Percentiles rank a stretch among this genome's conserved stretches.
Evolutionary conservation across 805 yeast species (phyloP).

Genomic region (Candida golubevii): DNA sequence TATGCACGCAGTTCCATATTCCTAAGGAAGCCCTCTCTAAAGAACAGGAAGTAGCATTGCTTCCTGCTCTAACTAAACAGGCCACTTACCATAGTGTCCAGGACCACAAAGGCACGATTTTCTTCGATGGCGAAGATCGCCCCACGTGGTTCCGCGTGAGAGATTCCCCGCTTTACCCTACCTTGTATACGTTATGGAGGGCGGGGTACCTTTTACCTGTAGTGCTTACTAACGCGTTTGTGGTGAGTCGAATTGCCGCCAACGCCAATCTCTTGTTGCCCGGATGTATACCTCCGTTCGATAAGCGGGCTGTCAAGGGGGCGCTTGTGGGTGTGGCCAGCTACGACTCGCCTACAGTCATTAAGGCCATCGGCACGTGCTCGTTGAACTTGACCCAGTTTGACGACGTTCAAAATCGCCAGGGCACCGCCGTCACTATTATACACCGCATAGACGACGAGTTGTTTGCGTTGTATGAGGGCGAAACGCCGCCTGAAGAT

Average conservation of each 20-base stretch:
- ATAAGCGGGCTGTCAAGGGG: slow-evolving; percentile 44
- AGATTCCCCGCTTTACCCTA: slow-evolving; percentile 58
- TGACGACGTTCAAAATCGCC: slow-evolving; percentile 50
- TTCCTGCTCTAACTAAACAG: slow-evolving; percentile 57
- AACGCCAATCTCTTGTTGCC: slow-evolving; percentile 85
- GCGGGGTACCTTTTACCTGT: slow-evolving; percentile 63
- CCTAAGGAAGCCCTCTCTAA: slow-evolving; percentile 37
- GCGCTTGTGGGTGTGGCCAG: slow-evolving; percentile 69
- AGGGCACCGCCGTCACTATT: slow-evolving; percentile 76
- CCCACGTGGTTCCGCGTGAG: slow-evolving; percentile 72
- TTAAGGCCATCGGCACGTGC: slow-evolving; percentile 70
- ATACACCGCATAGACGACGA: slow-evolving; percentile 68
- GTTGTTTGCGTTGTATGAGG: slow-evolving; percentile 49
- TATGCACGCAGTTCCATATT: slow-evolving; percentile 41
- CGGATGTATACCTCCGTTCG: slow-evolving; percentile 63
- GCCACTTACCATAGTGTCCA: slow-evolving; percentile 55
- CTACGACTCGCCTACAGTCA: slow-evolving; percentile 53
- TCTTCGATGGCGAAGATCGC: slow-evolving; percentile 54
- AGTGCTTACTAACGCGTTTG: slow-evolving; percentile 68
- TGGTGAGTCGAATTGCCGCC: slow-evolving; percentile 60
- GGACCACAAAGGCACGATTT: slow-evolving; percentile 57
- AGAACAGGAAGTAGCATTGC: slow-evolving; percentile 35
- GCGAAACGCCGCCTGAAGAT: slow-evolving; percentile 23
- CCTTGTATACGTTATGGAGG: slow-evolving; percentile 69
- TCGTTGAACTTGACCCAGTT: slow-evolving; percentile 42